Conservation (phyloP, 202 grass and related monocot genomes). For the Digitaria exilis region DNA sequence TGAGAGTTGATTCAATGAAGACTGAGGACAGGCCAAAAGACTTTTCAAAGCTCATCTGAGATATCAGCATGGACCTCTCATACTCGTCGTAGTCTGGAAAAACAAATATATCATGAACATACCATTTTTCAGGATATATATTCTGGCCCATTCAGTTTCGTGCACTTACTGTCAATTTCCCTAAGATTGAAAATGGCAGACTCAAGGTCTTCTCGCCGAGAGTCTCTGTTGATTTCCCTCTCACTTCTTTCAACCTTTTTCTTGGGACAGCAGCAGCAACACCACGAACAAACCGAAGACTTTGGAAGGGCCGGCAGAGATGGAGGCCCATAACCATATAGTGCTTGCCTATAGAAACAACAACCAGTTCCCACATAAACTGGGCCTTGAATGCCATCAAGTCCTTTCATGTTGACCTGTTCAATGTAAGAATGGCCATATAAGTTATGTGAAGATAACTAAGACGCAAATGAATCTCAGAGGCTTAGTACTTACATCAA, state of each 20-base stretch:
- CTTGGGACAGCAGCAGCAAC: constrained; percentile 82
- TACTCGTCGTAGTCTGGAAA: constrained; percentile 93
- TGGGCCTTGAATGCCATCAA: constrained; percentile 96
- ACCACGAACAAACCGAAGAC: constrained; percentile 83
- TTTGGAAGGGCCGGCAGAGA: constrained; percentile 86
- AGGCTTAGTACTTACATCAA: constrained; percentile 77
- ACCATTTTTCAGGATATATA: constrained; percentile 16
- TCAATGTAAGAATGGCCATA: constrained; percentile 23
- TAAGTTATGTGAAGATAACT: constrained; percentile 40
- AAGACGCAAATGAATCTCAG: constrained; percentile 12
- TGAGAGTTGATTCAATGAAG: no score
- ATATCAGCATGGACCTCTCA: constrained; percentile 94
- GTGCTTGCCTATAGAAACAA: constrained; percentile 95
- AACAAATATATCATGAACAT: constrained; percentile 14
- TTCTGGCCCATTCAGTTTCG: not conserved
- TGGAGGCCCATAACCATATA: constrained; percentile 92
- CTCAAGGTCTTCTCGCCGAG: constrained; percentile 75
- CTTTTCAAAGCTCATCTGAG: constrained; percentile 32
- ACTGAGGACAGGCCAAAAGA: no score
- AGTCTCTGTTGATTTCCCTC: constrained; percentile 80
- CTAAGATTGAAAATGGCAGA: constrained; percentile 95
- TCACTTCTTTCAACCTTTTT: constrained; percentile 80
- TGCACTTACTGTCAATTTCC: constrained; percentile 92
- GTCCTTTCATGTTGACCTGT: constrained; percentile 99
- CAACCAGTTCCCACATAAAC: constrained; percentile 99